A percentile compares a stretch with the other conserved stretches of the same genome.
These are phyloP conservation scores for Colletotrichum sp. DNA, from an alignment of 2,329 filamentous ascomycete genomes.

Conservation along the genomic window DNA sequence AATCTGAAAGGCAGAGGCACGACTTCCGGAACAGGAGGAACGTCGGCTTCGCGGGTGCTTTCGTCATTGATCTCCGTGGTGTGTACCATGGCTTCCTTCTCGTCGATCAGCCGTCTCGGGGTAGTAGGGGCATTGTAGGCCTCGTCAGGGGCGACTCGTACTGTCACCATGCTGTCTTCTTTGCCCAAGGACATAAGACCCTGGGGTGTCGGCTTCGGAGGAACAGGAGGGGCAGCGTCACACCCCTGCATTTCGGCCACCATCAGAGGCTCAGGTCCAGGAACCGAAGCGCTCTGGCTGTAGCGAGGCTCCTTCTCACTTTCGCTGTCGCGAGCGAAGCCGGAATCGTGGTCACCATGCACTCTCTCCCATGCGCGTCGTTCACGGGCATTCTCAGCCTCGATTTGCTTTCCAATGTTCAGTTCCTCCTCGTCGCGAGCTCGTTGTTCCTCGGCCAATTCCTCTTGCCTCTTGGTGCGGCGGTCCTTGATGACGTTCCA, in stretches of 20 bases:
- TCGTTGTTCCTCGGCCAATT: constrained; percentile 53
- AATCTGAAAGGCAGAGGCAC: constrained; percentile 71
- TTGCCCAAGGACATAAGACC: constrained; percentile 47
- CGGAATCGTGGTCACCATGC: constrained; percentile 69
- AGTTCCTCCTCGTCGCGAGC: constrained; percentile 70
- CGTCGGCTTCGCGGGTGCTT: constrained; percentile 16
- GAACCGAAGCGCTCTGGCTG: constrained; percentile 24
- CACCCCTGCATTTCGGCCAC: constrained; percentile 50
- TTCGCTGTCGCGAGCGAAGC: constrained; percentile 48
- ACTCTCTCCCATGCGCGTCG: constrained; percentile 76
- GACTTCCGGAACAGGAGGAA: constrained; percentile 55
- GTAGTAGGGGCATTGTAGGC: constrained; percentile 30
- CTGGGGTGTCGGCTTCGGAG: constrained; percentile 33
- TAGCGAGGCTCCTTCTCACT: constrained; percentile 46
- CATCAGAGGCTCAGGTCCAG: constrained; percentile 28
- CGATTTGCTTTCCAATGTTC: constrained; percentile 70
- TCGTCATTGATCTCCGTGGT: not conserved
- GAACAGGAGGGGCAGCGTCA: constrained; percentile 24
- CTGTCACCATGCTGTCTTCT: constrained; percentile 52
- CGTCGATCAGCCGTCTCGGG: not conserved
- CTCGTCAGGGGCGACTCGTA: constrained; percentile 59
- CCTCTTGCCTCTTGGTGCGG: constrained; percentile 57
- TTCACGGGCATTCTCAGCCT: constrained; percentile 66
- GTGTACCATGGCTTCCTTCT: not conserved
- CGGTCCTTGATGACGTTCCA: constrained; percentile 80